Base-by-base conservation (phyloP, 208 protist genomes). In the Trypanosoma conorhini region DNA sequence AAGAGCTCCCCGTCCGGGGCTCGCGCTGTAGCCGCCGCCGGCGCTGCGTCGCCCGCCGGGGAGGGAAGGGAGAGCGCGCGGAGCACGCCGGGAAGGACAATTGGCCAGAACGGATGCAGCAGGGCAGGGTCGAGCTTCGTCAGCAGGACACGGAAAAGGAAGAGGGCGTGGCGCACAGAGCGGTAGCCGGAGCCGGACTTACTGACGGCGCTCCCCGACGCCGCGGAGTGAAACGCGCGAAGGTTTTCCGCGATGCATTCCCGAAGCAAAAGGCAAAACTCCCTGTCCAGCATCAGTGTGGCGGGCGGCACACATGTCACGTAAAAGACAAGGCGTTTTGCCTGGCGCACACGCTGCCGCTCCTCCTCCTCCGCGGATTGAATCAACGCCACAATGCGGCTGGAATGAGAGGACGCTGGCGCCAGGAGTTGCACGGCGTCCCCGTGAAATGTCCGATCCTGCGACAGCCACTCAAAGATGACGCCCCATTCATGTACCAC, bases 121-220 rank as follows among this genome's bases (percentile, higher is more conserved):
- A 80, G 61, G 35, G 57, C 64, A 33, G 76, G 62, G 50, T 77
- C 70, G 26, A 79, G 57, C 28, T 75, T 77, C 50, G 77, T 62
- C 42, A 93, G 57, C n/a, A 93, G 50, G 3, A 87, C 82, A 40
- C 88, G 82, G 46, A 91, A 90, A 19, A 91, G 65, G 44, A 89
- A 74, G 19, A 91, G 59, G 17, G 80, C 70, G 4, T 82, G 65
- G 3, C 79, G 74, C 64, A 82, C 60, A 21, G 38, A n/a, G n/a
- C n/a, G 61, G 55, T 55, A 65, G 33, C 33, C 24, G 10, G 42
- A 65, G 22, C 44, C 26, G 5, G 3, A 13, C n/a, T 55, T 55
- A 33, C 1, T 10, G 15, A 3, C 17, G 35, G 59, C 31, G 31
- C 31, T 63, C 15, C 17, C 40, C 1, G 40, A 63, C 7, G 19